Evolutionary conservation across 495 filamentous ascomycete species (phyloP).

Genomic region (Neurospora intermedia): DNA sequence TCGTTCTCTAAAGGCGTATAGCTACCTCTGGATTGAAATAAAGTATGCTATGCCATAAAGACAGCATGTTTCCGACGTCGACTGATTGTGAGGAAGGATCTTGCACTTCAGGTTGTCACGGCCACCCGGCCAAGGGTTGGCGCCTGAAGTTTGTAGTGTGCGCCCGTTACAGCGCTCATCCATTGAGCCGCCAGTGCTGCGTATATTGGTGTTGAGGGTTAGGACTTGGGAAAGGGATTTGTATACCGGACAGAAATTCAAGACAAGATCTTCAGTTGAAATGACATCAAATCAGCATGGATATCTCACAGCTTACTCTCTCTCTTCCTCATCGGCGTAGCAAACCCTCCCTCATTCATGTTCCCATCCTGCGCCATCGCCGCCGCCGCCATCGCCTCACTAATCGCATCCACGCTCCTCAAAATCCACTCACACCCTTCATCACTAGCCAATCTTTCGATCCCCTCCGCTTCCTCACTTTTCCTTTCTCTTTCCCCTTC

Average conservation of each 20-base stretch:
- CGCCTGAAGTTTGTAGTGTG: background rate
- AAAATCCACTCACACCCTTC: slow-evolving; percentile 66
- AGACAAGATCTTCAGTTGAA: background rate
- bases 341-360: slow-evolving; percentile 46
- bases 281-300: slow-evolving; percentile 2
- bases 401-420: slow-evolving; percentile 56
- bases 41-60: background rate
- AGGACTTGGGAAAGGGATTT: background rate
- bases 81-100: background rate
- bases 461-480: slow-evolving; percentile 13
- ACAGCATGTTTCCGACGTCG: background rate
- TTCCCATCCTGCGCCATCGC: slow-evolving; percentile 14
- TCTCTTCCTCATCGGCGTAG: slow-evolving; percentile 27
- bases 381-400: slow-evolving; percentile 40
- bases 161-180: background rate
- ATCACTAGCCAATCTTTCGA: slow-evolving; percentile 48
- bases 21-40: background rate
- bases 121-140: background rate
- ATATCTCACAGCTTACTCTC: background rate
- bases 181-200: background rate
- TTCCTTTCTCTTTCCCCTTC: background rate
- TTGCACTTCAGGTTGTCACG: background rate
- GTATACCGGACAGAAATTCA: background rate
- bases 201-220: background rate
- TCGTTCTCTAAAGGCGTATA: background rate